A percentile compares a stretch with the other conserved stretches of the same genome.
Conservation (phyloP, 441 rosid species). For the Heliophila coronopifolia region DNA sequence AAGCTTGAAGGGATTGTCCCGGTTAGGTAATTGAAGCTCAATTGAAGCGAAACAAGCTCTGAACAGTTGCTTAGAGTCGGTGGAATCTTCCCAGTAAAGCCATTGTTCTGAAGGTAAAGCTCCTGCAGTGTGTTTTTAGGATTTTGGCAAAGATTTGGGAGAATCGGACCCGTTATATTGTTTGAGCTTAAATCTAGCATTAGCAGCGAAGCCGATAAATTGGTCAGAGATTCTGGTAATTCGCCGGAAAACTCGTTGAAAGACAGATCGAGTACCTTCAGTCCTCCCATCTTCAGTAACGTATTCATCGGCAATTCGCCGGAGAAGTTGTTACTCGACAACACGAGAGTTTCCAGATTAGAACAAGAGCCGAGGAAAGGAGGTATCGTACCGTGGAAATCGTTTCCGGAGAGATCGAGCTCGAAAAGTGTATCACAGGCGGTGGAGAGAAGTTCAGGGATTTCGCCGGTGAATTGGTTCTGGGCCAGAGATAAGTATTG, state of each 20-base stretch:
- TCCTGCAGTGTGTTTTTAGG: constrained; percentile 43
- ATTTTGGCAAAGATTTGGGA: constrained; percentile 49
- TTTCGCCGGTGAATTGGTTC: constrained; percentile 55
- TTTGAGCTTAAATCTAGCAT: constrained; percentile 78
- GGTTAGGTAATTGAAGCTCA: constrained; percentile 71
- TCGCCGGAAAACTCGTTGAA: constrained; percentile 57
- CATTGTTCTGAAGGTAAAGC: constrained; percentile 70
- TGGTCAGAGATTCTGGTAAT: constrained; percentile 54
- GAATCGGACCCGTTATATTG: constrained; percentile 54
- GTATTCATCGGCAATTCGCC: constrained; percentile 62
- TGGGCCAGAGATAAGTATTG: constrained; percentile 42
- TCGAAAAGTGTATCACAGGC: constrained; percentile 61
- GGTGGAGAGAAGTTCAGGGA: constrained; percentile 54
- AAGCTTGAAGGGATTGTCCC: constrained; percentile 76
- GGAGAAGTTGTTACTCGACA: constrained; percentile 55
- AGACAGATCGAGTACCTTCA: constrained; percentile 54
- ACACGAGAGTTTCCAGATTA: constrained; percentile 43
- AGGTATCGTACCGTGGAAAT: constrained; percentile 63
- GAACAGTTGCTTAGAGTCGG: constrained; percentile 62
- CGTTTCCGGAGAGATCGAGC: constrained; percentile 68
- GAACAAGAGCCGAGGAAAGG: constrained; percentile 49
- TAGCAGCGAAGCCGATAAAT: constrained; percentile 40
- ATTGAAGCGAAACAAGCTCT: constrained; percentile 60
- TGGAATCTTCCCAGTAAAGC: constrained; percentile 64
- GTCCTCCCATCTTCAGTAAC: constrained; percentile 48